phyloP scores from a whole-genome alignment of 2,329 filamentous ascomycete genomes.

The Microsporum audouinii region DNA sequence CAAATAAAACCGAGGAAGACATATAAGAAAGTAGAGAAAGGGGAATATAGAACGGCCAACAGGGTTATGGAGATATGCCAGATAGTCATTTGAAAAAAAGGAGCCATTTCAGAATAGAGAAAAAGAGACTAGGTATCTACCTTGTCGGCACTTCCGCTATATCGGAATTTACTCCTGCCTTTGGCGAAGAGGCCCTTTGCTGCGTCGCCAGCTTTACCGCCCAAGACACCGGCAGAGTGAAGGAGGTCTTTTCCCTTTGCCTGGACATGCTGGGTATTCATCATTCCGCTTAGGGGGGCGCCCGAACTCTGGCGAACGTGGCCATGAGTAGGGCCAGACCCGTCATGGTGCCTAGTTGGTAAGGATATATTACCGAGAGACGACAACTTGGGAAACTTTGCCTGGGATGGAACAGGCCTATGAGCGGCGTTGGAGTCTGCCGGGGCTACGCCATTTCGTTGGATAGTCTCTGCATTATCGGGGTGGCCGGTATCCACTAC shows the following conservation, averaged over 20 bases:
- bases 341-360: constrained; percentile 21
- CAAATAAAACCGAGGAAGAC: background rate
- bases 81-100: background rate
- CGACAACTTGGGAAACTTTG: constrained; percentile 34
- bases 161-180: constrained; percentile 69
- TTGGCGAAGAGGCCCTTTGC: constrained; percentile 87
- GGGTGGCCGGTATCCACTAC: constrained; percentile 39
- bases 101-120: background rate
- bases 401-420: constrained; percentile 23
- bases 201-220: constrained; percentile 61
- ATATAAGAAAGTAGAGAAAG: background rate
- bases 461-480: constrained; percentile 40
- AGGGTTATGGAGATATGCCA: background rate
- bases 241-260: constrained; percentile 81
- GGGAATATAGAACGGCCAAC: background rate
- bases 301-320: constrained; percentile 28
- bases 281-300: constrained; percentile 28
- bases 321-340: constrained; percentile 23
- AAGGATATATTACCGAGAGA: constrained; percentile 23
- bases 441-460: constrained; percentile 25
- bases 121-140: constrained; percentile 60
- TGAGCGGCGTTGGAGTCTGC: constrained; percentile 18
- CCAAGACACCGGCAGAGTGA: constrained; percentile 63
- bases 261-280: constrained; percentile 55
- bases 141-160: constrained; percentile 60